phyloP scores from a whole-genome alignment of 805 yeast genomes.

The Lipomyces orientalis region DNA sequence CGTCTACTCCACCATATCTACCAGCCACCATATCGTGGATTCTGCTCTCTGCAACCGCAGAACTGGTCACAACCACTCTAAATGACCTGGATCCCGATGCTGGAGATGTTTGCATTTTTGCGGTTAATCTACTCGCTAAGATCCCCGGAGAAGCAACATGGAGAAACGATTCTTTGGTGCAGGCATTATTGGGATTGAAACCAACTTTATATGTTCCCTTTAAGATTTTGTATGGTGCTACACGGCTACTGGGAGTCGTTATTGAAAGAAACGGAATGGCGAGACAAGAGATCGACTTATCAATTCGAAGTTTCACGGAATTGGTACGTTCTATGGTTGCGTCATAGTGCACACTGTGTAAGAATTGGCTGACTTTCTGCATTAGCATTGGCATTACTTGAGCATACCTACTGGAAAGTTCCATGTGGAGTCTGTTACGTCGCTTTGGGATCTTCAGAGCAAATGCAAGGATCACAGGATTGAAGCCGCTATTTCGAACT shows the following conservation, averaged over 20 bases:
- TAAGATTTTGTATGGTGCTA: slow-evolving; percentile 34
- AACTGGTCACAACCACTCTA: slow-evolving; percentile 26
- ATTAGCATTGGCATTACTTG: slow-evolving; percentile 59
- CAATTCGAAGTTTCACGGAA: slow-evolving; percentile 34
- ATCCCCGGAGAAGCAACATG: slow-evolving; percentile 53
- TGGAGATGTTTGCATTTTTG: slow-evolving; percentile 31
- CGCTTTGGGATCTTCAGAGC: slow-evolving; percentile 64
- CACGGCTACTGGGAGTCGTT: slow-evolving; percentile 31
- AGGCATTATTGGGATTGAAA: slow-evolving; percentile 40
- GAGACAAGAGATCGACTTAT: slow-evolving; percentile 30
- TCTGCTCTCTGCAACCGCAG: slow-evolving; percentile 42
- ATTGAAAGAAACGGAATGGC: slow-evolving; percentile 35
- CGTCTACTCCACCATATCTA: slow-evolving; percentile 48
- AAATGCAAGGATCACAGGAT: slow-evolving; percentile 59
- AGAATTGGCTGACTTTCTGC: slow-evolving; percentile 38
- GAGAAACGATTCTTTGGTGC: slow-evolving; percentile 47
- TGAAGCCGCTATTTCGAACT: slow-evolving; percentile 73
- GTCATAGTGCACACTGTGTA: background rate
- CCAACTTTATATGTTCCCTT: slow-evolving; percentile 27
- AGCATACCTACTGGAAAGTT: slow-evolving; percentile 55
- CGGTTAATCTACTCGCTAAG: slow-evolving; percentile 48
- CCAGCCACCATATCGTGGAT: slow-evolving; percentile 54
- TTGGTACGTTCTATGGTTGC: slow-evolving; percentile 11
- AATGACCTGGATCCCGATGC: slow-evolving; percentile 20
- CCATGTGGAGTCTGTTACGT: slow-evolving; percentile 74